Conservation (phyloP, 768 basidiomycete genomes). For the Naematelia aurantialba region DNA sequence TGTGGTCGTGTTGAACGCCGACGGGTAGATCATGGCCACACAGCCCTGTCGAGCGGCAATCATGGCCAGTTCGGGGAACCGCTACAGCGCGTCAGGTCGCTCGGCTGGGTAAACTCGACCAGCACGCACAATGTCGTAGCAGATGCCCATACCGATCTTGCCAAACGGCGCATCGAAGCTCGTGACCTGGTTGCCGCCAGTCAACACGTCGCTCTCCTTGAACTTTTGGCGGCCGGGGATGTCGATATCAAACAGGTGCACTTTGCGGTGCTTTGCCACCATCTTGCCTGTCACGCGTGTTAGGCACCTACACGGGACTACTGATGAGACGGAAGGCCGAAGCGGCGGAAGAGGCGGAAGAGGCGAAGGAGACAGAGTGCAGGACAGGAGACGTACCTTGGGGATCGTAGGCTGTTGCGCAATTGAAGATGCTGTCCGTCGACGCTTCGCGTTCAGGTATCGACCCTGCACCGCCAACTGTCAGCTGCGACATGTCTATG, state of each 20-base stretch:
- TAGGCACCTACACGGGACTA: not conserved
- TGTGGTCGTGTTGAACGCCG: constrained; percentile 92
- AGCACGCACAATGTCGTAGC: constrained; percentile 72
- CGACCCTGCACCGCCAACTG: not conserved
- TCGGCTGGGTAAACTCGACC: too few relatives aligned
- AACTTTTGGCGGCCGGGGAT: constrained; percentile 56
- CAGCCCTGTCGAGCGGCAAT: constrained; percentile 82
- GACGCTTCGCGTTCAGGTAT: constrained; percentile 71
- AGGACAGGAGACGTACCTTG: constrained; percentile 29
- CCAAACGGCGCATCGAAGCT: constrained; percentile 95
- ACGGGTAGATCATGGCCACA: constrained; percentile 83
- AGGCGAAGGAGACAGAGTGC: not conserved
- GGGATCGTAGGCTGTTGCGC: constrained; percentile 81
- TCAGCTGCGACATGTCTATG: not conserved
- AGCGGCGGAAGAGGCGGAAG: not conserved
- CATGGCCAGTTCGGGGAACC: constrained; percentile 80
- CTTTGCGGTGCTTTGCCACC: constrained; percentile 83
- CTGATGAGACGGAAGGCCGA: constrained; percentile 7
- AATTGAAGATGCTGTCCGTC: constrained; percentile 77
- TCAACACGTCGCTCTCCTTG: constrained; percentile 77
- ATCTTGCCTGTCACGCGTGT: constrained; percentile 63
- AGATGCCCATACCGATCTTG: constrained; percentile 92
- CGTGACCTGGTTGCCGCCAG: constrained; percentile 67
- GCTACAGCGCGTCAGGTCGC: too few relatives aligned
- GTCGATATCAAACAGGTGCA: constrained; percentile 97